Base-by-base conservation (phyloP, 1,284 basidiomycete genomes). In the Sanghuangporus sanghuang region DNA sequence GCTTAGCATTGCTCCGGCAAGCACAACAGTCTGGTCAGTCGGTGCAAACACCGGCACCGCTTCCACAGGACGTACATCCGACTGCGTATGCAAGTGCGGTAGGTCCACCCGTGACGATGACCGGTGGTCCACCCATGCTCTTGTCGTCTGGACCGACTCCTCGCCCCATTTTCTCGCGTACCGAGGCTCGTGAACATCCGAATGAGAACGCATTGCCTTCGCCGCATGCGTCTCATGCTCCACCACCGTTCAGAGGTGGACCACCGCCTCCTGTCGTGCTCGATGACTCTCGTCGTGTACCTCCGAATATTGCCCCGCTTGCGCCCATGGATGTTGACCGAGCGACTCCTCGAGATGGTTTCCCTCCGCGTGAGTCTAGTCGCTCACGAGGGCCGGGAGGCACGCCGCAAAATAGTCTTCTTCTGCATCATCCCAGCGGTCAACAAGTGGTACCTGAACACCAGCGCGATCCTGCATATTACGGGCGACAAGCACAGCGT, bases 31-130 rank as follows among this genome's bases (percentile, higher is more conserved):
- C 86, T 7, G 93, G 92, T 7, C 84, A 85, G 23, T 85, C 88
- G 61, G 76, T 95, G 2, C 92, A 81, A 2, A 46, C 89, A 69
- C 82, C 92, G 23, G 88, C 94, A 0, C 96, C 96, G 23, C 86
- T 88, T 1, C 95, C 96, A 1, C 92, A 96, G 71, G 96, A 98
- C 71, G 95, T 98, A 0, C 95, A 97, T 69, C 95, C 95, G 0
- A 96, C 95, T 1, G 93, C 94, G 11, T 98, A 97, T 71, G 89
- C 92, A 0, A 90, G 85, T 66, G 81, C 86, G 0, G 81, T 87
- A 23, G 83, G 88, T 11, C 85, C 86, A 9, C 87, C 89, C 23
- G 59, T 66, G 54, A 63, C 64, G 32, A 66, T 67, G 44, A 27
- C 46, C 14, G 66, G 62, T 7, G 64, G 53, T n/a, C 56, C 62